Evolutionary conservation across 192 early-diverging fungal genomes (phyloP).

Genomic region (Linnemannia exigua): DNA sequence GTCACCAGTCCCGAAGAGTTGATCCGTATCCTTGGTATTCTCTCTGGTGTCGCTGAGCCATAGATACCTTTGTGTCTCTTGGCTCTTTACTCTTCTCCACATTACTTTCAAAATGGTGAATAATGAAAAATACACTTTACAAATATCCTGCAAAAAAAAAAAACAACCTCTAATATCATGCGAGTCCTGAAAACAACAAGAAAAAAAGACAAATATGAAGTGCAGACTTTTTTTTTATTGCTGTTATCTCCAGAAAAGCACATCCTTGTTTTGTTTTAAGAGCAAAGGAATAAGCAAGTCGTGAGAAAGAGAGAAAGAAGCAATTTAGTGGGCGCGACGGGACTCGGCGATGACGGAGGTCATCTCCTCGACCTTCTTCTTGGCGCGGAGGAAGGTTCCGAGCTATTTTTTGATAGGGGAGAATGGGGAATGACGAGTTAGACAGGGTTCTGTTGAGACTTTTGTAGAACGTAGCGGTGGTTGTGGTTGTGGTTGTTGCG

Average conservation of each 20-base stretch:
- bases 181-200: too few relatives aligned
- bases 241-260: constrained; percentile 11
- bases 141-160: too few relatives aligned
- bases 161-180: too few relatives aligned
- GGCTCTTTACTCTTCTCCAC: not conserved
- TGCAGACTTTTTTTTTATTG: constrained; percentile 29
- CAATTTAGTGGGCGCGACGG: constrained; percentile 75
- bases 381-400: constrained; percentile 96
- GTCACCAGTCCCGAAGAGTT: constrained; percentile 76
- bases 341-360: constrained; percentile 91
- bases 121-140: not conserved
- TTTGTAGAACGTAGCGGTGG: too few relatives aligned
- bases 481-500: too few relatives aligned
- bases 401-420: constrained; percentile 64
- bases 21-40: constrained; percentile 60
- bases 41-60: constrained; percentile 33
- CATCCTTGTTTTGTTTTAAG: not conserved
- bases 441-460: too few relatives aligned
- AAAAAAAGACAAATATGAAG: not conserved
- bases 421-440: not conserved
- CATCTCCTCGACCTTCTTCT: constrained; percentile 99
- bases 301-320: constrained; percentile 6
- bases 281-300: not conserved
- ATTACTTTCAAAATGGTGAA: not conserved
- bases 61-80: not conserved